Conservation (phyloP, 495 filamentous ascomycete genomes). For the Aspergillus taichungensis region DNA sequence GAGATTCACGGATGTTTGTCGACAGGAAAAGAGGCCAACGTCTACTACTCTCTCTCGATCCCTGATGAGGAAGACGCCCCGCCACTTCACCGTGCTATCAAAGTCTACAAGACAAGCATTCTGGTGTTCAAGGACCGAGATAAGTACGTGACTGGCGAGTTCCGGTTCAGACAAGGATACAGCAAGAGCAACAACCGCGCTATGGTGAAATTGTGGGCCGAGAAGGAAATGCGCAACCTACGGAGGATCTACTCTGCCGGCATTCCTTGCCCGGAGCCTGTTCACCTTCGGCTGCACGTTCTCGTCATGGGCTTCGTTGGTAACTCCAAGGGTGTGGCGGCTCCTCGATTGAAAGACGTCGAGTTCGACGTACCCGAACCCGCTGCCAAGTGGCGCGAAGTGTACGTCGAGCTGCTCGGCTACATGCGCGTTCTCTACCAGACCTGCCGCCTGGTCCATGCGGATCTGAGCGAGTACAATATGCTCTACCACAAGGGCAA, state of each 20-base stretch:
- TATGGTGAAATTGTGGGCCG: slow-evolving; percentile 97
- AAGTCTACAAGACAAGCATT: slow-evolving; percentile 96
- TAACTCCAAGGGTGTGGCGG: slow-evolving; percentile 75
- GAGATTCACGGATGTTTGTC: slow-evolving; percentile 87
- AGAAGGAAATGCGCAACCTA: slow-evolving; percentile 95
- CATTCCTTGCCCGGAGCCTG: slow-evolving; percentile 82
- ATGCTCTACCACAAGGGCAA: slow-evolving; percentile 77
- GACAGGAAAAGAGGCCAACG: slow-evolving; percentile 96
- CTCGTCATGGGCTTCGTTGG: slow-evolving; percentile 91
- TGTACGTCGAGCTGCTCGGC: slow-evolving; percentile 77
- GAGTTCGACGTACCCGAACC: slow-evolving; percentile 49
- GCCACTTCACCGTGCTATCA: slow-evolving; percentile 72
- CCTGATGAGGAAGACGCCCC: slow-evolving; percentile 33
- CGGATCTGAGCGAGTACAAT: slow-evolving; percentile 96
- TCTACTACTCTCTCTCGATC: slow-evolving; percentile 68
- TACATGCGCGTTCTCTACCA: slow-evolving; percentile 92
- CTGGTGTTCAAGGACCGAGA: slow-evolving; percentile 95
- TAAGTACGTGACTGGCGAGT: slow-evolving; percentile 88
- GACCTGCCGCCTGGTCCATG: slow-evolving; percentile 82
- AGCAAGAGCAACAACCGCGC: slow-evolving; percentile 87
- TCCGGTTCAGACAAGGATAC: slow-evolving; percentile 71
- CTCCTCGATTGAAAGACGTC: slow-evolving; percentile 73
- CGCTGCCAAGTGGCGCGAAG: slow-evolving; percentile 53
- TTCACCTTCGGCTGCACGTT: slow-evolving; percentile 81
- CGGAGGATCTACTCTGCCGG: slow-evolving; percentile 72